Evolutionary conservation across 768 basidiomycete species (phyloP), one percentile per base, ranked within the genome.

Genomic region (Kwoniella europaea): DNA sequence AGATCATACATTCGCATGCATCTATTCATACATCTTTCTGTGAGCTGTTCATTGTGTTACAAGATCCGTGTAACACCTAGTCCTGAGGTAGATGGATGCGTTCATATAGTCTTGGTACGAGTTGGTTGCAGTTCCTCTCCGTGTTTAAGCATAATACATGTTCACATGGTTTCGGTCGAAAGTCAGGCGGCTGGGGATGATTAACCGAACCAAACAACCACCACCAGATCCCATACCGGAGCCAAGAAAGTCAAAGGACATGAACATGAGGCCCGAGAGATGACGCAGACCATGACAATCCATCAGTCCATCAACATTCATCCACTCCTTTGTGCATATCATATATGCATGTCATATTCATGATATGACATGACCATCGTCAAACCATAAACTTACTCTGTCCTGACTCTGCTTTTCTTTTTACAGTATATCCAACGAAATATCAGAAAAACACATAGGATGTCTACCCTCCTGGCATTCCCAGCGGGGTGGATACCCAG

Each of bases 401-500:
- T 6, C 10, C 46, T 16, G 15, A 1, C 46, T 50, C 10, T 15
- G 4, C 18, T 5, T 50, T 50, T 15, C 46, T 15, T 50, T 15
- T 50, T 50, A 18, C 46, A 50, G 16, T 13, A 15, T 50, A 35
- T 35, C 3, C 35, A 35, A 35, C 35, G 35, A 0, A 35, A 35
- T 35, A 35, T 35, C 35, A 18, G 18, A 50, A 50, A 0, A 16
- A 15, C 35, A 62, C 20, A 16, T 1, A 20, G 6, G 13, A 78
- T 78, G 76, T 35, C 71, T 55, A 68, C 69, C 53, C 76, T 79
- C 5, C 73, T 82, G 18, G 66, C 72, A 10, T 46, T 88, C 58
- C 82, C 82, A 61, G 91, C 89, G 55, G 85, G 88, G n/a, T 78
- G 83, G 71, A 77, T 94, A 67, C 89, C 89, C 41, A 86, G 86